Percentiles rank a stretch among this genome's conserved stretches.
Conservation (phyloP, 345 rosid species). For the Syzygium aqueum region DNA sequence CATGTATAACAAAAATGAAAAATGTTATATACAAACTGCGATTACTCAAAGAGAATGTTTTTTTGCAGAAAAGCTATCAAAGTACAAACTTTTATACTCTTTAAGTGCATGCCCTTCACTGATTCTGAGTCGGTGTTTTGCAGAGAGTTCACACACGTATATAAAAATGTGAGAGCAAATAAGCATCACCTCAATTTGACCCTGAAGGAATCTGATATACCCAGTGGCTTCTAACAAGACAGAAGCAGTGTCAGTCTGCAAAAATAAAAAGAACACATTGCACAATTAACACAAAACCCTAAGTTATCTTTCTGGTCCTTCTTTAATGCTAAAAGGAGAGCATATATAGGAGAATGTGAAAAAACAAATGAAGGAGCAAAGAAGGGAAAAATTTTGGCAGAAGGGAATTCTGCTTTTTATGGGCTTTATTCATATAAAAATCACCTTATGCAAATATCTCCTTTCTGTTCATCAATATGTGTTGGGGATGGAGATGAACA, state of each 20-base stretch:
- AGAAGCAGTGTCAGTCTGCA: constrained; percentile 99
- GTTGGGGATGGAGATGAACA: background rate
- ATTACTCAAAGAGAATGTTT: constrained; percentile 5
- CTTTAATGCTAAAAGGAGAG: constrained; percentile 6
- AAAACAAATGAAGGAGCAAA: background rate
- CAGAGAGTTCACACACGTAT: background rate
- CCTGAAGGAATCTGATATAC: constrained; percentile 99
- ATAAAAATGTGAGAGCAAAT: background rate
- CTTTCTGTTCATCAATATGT: background rate
- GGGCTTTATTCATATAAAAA: background rate
- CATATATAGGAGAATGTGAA: background rate
- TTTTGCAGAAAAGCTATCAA: background rate
- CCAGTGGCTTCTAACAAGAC: constrained; percentile 98
- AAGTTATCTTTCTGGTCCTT: constrained; percentile 2
- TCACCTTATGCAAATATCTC: background rate
- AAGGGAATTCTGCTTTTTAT: background rate
- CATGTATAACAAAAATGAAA: background rate
- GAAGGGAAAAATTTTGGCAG: background rate
- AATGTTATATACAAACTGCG: background rate
- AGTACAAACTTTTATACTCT: background rate
- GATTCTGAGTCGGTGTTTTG: background rate
- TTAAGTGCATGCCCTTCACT: background rate
- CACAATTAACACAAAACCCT: constrained; percentile 12
- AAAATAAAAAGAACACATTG: constrained; percentile 19
- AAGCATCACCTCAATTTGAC: constrained; percentile 91